Evolutionary conservation across 192 early-diverging fungal genomes (phyloP), one percentile per base, ranked within the genome.

Genomic region (Coemansia guatemalensis): DNA sequence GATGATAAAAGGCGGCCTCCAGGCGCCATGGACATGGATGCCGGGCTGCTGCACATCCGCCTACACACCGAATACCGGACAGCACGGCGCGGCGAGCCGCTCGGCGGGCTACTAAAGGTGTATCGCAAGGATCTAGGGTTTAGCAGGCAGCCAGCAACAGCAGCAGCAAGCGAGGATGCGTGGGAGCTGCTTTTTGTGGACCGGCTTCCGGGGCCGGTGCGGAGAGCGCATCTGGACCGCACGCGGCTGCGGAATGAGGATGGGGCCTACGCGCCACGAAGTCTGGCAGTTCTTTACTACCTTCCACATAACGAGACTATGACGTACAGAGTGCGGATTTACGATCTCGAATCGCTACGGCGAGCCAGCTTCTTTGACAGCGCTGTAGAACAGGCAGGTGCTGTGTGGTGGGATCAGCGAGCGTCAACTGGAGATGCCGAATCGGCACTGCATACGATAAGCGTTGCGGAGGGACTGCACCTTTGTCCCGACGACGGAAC

Each of bases 151-250:
- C 12, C 25, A 9, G 25, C 52, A 18, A 18, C 21, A 4, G 17
- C 52, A 29, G 52, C 52, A 29, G 50, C 9, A 8, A 6, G 14
- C 2, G 73, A 80, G 61, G 52, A 30, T 5, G 22, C 29, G 8
- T 81, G 78, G 78, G 78, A 81, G 73, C 67, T 81, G 60, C 62
- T 81, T 50, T 72, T 81, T 67, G 73, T 65, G 7, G 73, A 81
- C 21, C 53, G 78, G 39, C 62, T 81, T 20, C 78, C 78, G 0
- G 78, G 78, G 23, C 78, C 73, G 0, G 64, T 72, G 30, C 68
- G 67, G 65, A 65, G 64, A 23, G 27, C 69, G 58, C 53, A 74
- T 30, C 35, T 81, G 48, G 78, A 81, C 55, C 72, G 78, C 55
- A 75, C 73, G 48, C 68, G 72, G 62, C 51, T 71, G 33, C 59